These are phyloP conservation scores for Groenewaldozyma tartarivorans DNA, from an alignment of 805 yeast genomes.

Conservation along the genomic window DNA sequence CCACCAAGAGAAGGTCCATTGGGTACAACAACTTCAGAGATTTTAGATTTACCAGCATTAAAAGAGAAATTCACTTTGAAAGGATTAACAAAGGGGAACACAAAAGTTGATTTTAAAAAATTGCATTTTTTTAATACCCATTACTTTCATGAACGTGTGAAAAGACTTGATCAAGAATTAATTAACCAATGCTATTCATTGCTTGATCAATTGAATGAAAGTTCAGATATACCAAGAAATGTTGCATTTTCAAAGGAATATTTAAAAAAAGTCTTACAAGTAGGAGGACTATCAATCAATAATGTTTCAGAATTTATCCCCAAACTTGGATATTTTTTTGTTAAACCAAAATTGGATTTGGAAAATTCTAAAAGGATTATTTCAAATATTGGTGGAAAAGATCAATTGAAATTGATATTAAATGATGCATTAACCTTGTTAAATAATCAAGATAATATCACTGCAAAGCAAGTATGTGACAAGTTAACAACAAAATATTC, in stretches of 20 bases:
- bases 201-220: background rate
- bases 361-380: background rate
- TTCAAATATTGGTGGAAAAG: background rate
- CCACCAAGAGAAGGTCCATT: conserved; percentile 45
- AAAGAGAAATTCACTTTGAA: conserved; percentile 50
- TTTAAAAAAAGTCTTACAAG: conserved; percentile 30
- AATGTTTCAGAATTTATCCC: conserved; percentile 44
- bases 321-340: conserved; percentile 34
- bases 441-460: background rate
- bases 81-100: conserved; percentile 84
- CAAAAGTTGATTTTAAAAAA: conserved; percentile 77
- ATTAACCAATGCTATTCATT: background rate
- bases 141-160: conserved; percentile 35
- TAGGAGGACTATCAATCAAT: conserved; percentile 41
- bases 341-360: conserved; percentile 3
- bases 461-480: conserved; percentile 3
- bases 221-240: conserved; percentile 8
- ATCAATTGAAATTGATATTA: background rate
- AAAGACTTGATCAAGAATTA: background rate
- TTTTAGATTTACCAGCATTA: conserved; percentile 35
- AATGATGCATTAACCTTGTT: background rate
- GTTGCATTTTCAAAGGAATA: conserved; percentile 19
- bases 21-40: conserved; percentile 21
- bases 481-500: conserved; percentile 3
- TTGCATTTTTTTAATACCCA: conserved; percentile 68